Evolutionary conservation across 257 asterid species (phyloP), one percentile per base, ranked within the genome.

Genomic region (Cinchona pubescens): DNA sequence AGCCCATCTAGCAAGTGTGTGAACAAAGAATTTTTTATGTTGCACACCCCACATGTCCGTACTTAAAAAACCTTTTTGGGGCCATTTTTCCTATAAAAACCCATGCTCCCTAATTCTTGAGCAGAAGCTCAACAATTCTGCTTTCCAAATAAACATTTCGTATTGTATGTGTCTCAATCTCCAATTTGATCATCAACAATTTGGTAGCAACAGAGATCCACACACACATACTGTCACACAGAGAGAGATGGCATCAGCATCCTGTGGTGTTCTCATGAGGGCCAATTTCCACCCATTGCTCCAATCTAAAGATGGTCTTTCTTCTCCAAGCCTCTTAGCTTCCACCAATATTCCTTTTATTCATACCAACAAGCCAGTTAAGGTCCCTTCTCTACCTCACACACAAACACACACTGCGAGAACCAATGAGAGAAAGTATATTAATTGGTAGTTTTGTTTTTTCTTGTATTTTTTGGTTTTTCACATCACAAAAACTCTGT

Each of bases 261-360:
- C 40, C 0, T 35, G 12, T 56, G 78, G 75, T 13, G 60, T 37
- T 59, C 25, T 80, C 29, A 56, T 30, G 27, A 67, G 56, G 53
- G 42, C 60, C 53, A 63, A 38, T 61, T 48, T 78, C 61, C 55
- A 72, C 4, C 78, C 77, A 4, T 53, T 78, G 68, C 63, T 78
- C 53, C 63, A 53, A 3, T 3, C 63, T 65, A 74, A 55, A 65
- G 82, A 72, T 21, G 21, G 40, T 21, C 69, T 40, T 64, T 13
- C 72, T 71, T 71, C 77, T 38, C 65, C 74, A 21, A 12, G 0
- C 43, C 37, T 25, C 25, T 71, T 71, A 13, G 27, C 67, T 42
- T 49, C 65, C 19, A 6, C 16, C 38, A n/a, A n/a, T n/a, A 12
- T 27, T 1, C 51, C 18, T 16, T 63, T 25, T 5, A 40, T 59